Base-by-base conservation (phyloP, 164 flowering plant genomes). In the Pachysandra terminalis region DNA sequence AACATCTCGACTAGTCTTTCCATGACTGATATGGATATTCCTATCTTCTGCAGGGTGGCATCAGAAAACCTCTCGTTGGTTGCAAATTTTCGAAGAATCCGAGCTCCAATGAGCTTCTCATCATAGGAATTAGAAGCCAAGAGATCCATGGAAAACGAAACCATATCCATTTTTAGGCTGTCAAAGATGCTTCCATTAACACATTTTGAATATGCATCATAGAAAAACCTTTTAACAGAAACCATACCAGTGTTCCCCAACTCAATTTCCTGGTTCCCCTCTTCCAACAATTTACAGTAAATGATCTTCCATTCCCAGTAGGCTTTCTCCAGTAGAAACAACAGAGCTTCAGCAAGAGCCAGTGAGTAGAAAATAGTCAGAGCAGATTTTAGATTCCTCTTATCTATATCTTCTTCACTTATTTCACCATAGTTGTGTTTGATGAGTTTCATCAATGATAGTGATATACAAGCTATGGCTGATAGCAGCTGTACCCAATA, bases 401-500 rank as follows among this genome's bases (percentile, higher is more conserved):
- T 92, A 61, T 90, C 96, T 0, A 79, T 73, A 48, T 90, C 90
- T 1, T 86, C 90, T 67, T 91, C 85, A 27, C 73, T 78, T 12
- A 84, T 26, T 0, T 90, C 89, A 0, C 94, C 97, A 63, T 73
- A 90, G 77, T 88, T 74, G 26, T 78, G 89, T 75, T 58, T 75
- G 25, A 87, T 76, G n/a, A 92, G 86, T 83, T 87, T 89, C 74
- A 84, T 77, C 64, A 82, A 35, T 0, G 99, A 95, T 2, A 95
- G 83, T 25, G 69, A 81, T 7, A 89, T 83, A 63, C 99, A 95
- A 17, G 94, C 86, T 19, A 80, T 74, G 13, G 99, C 97, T 14
- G 99, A 86, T 23, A 79, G 54, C 24, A 90, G 77, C 80, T 95
- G 99, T n/a, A 95, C 88, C 90, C 99, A 92, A 63, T 92, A 85